Evolutionary conservation across 495 filamentous ascomycete genomes (phyloP).

Genomic region (Aspergillus taichungensis): DNA sequence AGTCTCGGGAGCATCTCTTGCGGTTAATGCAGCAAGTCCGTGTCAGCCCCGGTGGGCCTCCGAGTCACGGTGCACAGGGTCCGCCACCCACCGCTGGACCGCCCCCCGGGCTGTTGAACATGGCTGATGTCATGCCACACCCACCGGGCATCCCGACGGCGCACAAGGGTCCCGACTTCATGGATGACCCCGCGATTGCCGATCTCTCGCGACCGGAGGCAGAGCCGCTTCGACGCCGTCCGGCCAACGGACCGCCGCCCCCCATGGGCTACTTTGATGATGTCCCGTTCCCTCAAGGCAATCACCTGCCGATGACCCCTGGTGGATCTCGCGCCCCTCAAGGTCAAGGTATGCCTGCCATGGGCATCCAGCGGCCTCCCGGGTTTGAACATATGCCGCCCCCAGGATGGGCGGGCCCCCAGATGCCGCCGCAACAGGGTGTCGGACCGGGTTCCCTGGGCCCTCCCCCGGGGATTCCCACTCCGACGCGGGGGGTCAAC

Average conservation of each 20-base stretch:
- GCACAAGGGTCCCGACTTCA: conserved; percentile 33
- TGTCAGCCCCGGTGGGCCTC: conserved; percentile 19
- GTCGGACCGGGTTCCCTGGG: conserved; percentile 33
- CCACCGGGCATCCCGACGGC: conserved; percentile 33
- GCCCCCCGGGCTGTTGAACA: conserved; percentile 30
- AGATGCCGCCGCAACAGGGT: conserved; percentile 28
- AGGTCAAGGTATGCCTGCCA: conserved; percentile 25
- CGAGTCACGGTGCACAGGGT: conserved; percentile 17
- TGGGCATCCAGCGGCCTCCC: conserved; percentile 39
- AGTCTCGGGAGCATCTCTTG: conserved; percentile 38
- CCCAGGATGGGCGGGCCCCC: conserved; percentile 33
- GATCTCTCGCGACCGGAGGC: conserved; percentile 39
- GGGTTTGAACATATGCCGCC: conserved; percentile 41
- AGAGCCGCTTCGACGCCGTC: conserved; percentile 31
- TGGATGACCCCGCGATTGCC: conserved; percentile 40
- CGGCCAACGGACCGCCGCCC: conserved; percentile 24
- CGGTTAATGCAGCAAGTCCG: conserved; percentile 45
- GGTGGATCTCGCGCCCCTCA: conserved; percentile 28
- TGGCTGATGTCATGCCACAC: conserved; percentile 38
- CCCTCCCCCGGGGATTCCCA: conserved; percentile 40
- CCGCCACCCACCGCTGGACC: conserved; percentile 28
- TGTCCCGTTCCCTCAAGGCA: conserved; percentile 28
- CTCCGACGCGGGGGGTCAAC: conserved; percentile 30
- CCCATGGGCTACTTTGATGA: conserved; percentile 41
- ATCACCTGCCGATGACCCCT: conserved; percentile 29